phyloP scores from a whole-genome alignment of 768 basidiomycete species.

The Favolaschia claudopus region DNA sequence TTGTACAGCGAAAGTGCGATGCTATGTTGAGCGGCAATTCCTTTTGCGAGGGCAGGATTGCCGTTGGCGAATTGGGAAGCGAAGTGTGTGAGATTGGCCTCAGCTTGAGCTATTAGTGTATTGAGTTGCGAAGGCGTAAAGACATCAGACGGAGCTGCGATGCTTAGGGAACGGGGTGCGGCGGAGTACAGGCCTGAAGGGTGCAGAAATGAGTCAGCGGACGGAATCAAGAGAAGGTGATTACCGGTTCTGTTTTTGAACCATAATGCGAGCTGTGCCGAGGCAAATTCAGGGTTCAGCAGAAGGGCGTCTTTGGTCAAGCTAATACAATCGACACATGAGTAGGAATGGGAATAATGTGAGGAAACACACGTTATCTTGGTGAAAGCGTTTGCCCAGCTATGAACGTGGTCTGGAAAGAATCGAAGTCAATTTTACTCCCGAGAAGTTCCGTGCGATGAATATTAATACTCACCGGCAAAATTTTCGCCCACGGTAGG shows the following conservation, averaged over 20 bases:
- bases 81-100: slow-evolving; percentile 31
- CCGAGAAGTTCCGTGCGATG: not conserved
- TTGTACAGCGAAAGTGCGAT: slow-evolving; percentile 34
- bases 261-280: slow-evolving; percentile 37
- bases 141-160: slow-evolving; percentile 37
- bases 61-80: slow-evolving; percentile 41
- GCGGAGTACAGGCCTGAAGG: slow-evolving; percentile 36
- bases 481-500: slow-evolving; percentile 58
- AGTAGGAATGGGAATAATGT: not conserved
- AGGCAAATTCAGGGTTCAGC: slow-evolving; percentile 30
- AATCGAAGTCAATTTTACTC: no score
- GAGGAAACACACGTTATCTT: slow-evolving; percentile 34
- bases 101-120: slow-evolving; percentile 26
- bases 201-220: not conserved
- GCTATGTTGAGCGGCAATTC: slow-evolving; percentile 39
- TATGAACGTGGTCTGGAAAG: slow-evolving; percentile 40
- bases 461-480: no score
- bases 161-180: slow-evolving; percentile 37
- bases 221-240: not conserved
- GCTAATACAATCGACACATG: slow-evolving; percentile 7
- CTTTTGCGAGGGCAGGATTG: slow-evolving; percentile 36
- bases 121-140: slow-evolving; percentile 29
- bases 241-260: slow-evolving; percentile 38
- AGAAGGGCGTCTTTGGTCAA: slow-evolving; percentile 36
- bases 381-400: slow-evolving; percentile 42